Evolutionary conservation across 345 rosid species (phyloP).

Genomic region (Dimocarpus longan): DNA sequence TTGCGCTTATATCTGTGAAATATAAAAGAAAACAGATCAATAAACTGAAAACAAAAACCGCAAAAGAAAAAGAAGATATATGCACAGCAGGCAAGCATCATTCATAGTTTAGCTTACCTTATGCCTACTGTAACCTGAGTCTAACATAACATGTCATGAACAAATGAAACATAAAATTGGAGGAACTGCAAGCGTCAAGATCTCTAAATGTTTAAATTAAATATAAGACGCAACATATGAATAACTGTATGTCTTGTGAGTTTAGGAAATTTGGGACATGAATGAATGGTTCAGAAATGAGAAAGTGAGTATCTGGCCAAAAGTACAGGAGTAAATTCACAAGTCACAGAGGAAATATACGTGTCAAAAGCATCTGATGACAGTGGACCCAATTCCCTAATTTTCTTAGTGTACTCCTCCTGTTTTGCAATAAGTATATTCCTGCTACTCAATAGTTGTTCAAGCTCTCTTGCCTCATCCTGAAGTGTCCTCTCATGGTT

Average conservation of each 20-base stretch:
- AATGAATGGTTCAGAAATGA: background rate
- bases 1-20: constrained; percentile 66
- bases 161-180: background rate
- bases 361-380: constrained; percentile 92
- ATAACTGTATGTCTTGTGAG: background rate
- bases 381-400: constrained; percentile 87
- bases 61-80: background rate
- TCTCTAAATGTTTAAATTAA: too few species aligned
- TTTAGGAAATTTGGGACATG: background rate
- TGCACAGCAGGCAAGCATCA: background rate
- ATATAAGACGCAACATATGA: background rate
- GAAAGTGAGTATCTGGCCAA: background rate
- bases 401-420: constrained; percentile 85
- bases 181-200: background rate
- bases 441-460: constrained; percentile 70
- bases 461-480: constrained; percentile 79
- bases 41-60: background rate
- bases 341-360: constrained; percentile 41
- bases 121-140: background rate
- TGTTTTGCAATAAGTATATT: constrained; percentile 77
- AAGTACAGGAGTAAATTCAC: background rate
- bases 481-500: constrained; percentile 67
- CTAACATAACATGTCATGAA: background rate
- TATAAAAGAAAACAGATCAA: constrained; percentile 14
- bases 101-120: background rate